Percentiles rank a stretch among this genome's conserved stretches.
phyloP scores from a whole-genome alignment of 1,284 basidiomycete species.

The Rugosomyces carneus region DNA sequence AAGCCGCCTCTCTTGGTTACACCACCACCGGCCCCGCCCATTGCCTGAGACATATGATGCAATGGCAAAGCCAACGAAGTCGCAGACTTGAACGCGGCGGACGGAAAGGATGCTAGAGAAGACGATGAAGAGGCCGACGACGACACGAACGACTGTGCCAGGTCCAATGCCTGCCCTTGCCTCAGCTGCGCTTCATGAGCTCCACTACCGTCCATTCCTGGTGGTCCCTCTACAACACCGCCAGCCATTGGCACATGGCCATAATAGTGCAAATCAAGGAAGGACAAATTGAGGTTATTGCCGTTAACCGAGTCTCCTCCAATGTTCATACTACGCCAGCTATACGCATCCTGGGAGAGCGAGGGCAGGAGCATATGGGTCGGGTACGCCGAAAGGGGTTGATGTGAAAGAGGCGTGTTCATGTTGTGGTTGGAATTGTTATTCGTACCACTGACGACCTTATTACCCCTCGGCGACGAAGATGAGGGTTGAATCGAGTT shows the following conservation, averaged over 20 bases:
- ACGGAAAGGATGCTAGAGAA: conserved; percentile 25
- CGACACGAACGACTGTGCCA: conserved; percentile 38
- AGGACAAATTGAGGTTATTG: conserved; percentile 48
- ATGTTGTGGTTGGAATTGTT: neutral
- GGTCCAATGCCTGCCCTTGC: conserved; percentile 59
- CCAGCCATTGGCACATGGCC: conserved; percentile 21
- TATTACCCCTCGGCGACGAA: neutral
- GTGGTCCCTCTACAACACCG: conserved; percentile 8
- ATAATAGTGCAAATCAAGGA: conserved; percentile 71
- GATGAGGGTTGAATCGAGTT: no score
- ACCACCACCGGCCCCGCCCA: neutral
- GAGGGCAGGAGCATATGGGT: conserved; percentile 19
- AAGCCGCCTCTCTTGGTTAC: conserved; percentile 1
- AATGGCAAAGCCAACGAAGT: conserved; percentile 19
- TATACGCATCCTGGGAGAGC: conserved; percentile 13
- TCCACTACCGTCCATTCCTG: conserved; percentile 3
- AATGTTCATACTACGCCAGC: conserved; percentile 16
- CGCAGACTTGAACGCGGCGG: conserved; percentile 4
- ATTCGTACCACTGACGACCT: neutral
- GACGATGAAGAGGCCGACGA: no score
- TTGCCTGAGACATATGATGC: conserved; percentile 19
- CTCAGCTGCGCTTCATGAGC: conserved; percentile 17
- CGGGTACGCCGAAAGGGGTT: conserved; percentile 4
- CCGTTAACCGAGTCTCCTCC: conserved; percentile 25
- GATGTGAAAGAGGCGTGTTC: no score